Base-by-base conservation (phyloP, 768 basidiomycete genomes). In the Chalciporus sphaerocephalus region DNA sequence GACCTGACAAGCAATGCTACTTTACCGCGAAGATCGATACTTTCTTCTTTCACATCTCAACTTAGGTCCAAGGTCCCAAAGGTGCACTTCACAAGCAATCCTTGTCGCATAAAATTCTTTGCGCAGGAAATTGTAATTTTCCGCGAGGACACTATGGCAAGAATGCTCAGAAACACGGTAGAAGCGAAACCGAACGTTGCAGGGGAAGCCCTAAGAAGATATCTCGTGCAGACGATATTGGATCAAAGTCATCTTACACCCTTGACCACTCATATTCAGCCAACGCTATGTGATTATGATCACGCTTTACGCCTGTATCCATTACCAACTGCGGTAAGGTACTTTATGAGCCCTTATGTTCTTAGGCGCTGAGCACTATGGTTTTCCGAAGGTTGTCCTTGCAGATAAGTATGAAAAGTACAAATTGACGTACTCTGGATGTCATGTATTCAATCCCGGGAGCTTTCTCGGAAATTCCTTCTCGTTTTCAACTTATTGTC, bases 391-490 rank as follows among this genome's bases (percentile, higher is more conserved):
- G 93, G 74, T 97, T 16, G 75, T 98, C 24, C 78, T 99, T 11
- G 96, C 96, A 1, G 96, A 99, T 69, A 93, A 87, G 66, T 96
- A 97, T 60, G 94, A 96, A 62, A 81, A 87, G 38, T 99, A 92
- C 64, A 92, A 96, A 57, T 74, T 96, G 52, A 98, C 94, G 1
- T 99, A 99, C 64, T 93, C 94, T 47, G 92, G 92, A 10, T 98
- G 96, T 57, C 96, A 98, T 67, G 96, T 98, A 21, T 93, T 98
- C 75, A 99, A 99, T 63, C 96, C 96, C 0, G 94, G 96, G 16
- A 83, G 86, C 40, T 97, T 98, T 61, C 74, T 92, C 12, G 82
- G 89, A 5, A 85, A 80, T 39, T 77, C 85, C 5, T 87, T 91
- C 54, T 76, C 80, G 5, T 98, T 97, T 72, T 91, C 87, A 10